phyloP scores from a whole-genome alignment of 2,329 filamentous ascomycete species.

The Leptographium flavum region DNA sequence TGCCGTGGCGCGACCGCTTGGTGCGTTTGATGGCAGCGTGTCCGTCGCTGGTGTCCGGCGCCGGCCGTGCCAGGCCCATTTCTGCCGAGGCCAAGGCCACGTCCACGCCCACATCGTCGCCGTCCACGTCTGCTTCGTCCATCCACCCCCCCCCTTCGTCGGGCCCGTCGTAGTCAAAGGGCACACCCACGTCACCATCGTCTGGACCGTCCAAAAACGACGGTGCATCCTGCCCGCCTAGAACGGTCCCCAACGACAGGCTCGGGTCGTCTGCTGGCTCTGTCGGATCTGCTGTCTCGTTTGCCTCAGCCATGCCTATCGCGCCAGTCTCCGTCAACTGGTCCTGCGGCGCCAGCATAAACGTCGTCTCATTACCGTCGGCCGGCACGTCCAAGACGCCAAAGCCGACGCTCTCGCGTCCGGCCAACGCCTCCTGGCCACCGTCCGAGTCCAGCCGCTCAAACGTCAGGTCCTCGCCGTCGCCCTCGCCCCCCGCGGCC shows the following conservation, averaged over 20 bases:
- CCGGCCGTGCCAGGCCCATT: not conserved
- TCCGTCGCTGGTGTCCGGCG: not conserved
- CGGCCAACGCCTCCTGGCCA: slow-evolving; percentile 21
- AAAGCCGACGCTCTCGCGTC: slow-evolving; percentile 36
- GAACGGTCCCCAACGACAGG: no score
- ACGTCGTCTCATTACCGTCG: slow-evolving; percentile 35
- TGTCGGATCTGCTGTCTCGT: no score
- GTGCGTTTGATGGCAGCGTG: slow-evolving; percentile 21
- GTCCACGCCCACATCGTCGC: not conserved
- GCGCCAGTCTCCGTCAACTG: slow-evolving; percentile 13
- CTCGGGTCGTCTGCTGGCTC: no score
- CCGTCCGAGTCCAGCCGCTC: slow-evolving; percentile 29
- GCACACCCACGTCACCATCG: not conserved
- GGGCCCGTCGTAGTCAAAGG: slow-evolving; percentile 4
- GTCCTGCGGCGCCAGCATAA: slow-evolving; percentile 16
- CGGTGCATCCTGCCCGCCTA: no score
- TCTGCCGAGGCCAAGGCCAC: not conserved
- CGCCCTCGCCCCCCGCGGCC: slow-evolving; percentile 20
- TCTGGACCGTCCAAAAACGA: not conserved
- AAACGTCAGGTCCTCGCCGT: slow-evolving; percentile 25
- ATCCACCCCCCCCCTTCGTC: slow-evolving; percentile 1
- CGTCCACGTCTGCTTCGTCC: slow-evolving; percentile 1
- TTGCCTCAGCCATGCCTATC: no score
- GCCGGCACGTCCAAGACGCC: slow-evolving; percentile 32
- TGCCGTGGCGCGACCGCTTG: slow-evolving; percentile 55